Evolutionary conservation across 257 asterid species (phyloP), one percentile per base, ranked within the genome.

Genomic region (Primulina huaijiensis): DNA sequence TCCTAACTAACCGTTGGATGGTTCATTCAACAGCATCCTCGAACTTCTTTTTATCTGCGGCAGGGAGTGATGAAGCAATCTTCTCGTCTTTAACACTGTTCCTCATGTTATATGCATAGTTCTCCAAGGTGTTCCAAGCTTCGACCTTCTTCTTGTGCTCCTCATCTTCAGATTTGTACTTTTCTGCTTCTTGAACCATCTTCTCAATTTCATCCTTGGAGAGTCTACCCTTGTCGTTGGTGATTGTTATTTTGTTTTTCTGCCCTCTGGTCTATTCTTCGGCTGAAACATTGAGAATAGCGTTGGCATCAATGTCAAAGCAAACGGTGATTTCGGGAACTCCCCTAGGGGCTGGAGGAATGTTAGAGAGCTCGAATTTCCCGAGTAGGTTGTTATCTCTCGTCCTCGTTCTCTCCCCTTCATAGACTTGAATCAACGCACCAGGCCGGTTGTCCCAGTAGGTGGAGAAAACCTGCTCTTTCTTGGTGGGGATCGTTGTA

Each of bases 181-280:
- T 27, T 27, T 86, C 92, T 0, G 95, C 90, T 33, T 88, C 95
- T 17, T 87, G 94, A 14, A 87, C 89, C 90, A 87, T 83, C 73
- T 80, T 85, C 76, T 87, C 89, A 0, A 87, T 85, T 3, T 87
- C 93, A 25, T 87, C 89, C 86, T 86, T 86, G 0, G 88, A 79
- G 0, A 87, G 86, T 0, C 90, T 74, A 19, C 92, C 30, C 74
- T 88, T 86, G 82, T 88, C 92, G 1, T 88, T 88, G 75, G 95
- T 86, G 55, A 88, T 84, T 0, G 95, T 88, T 71, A 88, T 88
- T 78, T 84, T 83, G 83, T 84, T 88, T 86, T 86, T 88, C 76
- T 86, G 90, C 0, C 95, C 95, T 0, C 92, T 86, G 0, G 95
- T 88, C 70, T 84, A 86, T 71, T 88, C 93, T 75, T 88, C 90